These are phyloP conservation scores for Fragaria nilgerrensis DNA, from an alignment of 306 rosid genomes.

Conservation along the genomic window DNA sequence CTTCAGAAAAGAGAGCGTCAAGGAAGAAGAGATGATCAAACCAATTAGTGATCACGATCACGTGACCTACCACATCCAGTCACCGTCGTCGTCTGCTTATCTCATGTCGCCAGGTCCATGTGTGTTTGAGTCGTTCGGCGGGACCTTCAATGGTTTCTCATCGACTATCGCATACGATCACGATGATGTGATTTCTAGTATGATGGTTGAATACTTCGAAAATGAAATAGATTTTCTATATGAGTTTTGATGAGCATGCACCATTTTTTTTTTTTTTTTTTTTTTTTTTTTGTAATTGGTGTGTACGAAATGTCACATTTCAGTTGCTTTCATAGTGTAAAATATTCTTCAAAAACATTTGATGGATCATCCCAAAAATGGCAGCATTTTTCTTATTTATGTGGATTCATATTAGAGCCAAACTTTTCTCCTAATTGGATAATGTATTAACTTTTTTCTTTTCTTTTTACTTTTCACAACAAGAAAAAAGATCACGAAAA, in stretches of 20 bases:
- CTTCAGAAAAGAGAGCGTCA: background rate
- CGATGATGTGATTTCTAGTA: background rate
- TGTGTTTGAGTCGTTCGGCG: constrained; percentile 14
- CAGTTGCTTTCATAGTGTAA: background rate
- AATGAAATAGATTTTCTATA: background rate
- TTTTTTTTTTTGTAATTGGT: background rate
- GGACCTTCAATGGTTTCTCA: background rate
- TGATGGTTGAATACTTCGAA: background rate
- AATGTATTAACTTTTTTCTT: too few relatives aligned
- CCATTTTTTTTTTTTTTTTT: too few relatives aligned
- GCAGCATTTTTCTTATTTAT: background rate
- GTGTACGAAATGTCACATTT: background rate
- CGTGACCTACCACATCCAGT: background rate
- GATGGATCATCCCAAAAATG: background rate
- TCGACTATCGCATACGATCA: background rate
- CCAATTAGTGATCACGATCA: background rate
- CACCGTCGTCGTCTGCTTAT: constrained; percentile 29
- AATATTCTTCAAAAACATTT: background rate
- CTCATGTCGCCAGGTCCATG: constrained; percentile 20
- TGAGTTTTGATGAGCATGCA: background rate
- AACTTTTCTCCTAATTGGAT: too few relatives aligned
- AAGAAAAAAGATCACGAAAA: too few relatives aligned
- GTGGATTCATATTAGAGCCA: too few relatives aligned
- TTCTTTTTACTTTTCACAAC: too few relatives aligned
- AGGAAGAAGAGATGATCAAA: background rate